Base-by-base conservation (phyloP, 1,139 yeast genomes). In the Scheffersomyces stambukii region DNA sequence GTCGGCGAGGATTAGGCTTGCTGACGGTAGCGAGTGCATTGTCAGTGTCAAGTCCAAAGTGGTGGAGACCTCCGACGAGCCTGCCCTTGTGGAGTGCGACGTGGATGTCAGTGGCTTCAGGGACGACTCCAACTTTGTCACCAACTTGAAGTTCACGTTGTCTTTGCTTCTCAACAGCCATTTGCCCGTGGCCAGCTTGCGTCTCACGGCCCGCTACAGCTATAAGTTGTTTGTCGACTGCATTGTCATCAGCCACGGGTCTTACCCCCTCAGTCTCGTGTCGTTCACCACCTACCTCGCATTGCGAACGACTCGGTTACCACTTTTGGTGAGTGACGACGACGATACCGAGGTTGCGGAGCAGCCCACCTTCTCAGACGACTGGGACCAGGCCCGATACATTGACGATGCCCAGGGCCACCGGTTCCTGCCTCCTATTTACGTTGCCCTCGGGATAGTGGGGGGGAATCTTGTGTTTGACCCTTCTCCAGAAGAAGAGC, bases 1-100 rank as follows among this genome's bases (percentile, higher is more conserved):
- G 12, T 86, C 96, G 5, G 83, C 96, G 1, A 70, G 95, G 57
- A 76, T 89, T 20, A 70, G 89, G 44, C 71, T 86, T 21, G 73
- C 83, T 34, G 96, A 89, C 54, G 96, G 97, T 13, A 77, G 88
- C 43, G 97, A 89, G 54, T 86, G 96, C 49, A 80, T 89, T 27
- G 89, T 86, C 2, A 91, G 96, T 47, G 73, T 89, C 28, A 89
- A 89, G 54, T 75, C 89, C 7, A 82, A 83, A 45, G 96, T 89
- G 2, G 82, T 84, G n/a, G 68, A 71, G 32, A 61, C 63, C 19
- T 54, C 69, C 12, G 50, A 57, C 13, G 63, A 50, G 37, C 44
- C 52, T 10, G 52, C 71, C 17, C 59, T 86, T 19, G 62, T 89
- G 4, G 78, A 79, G 28, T 79, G 86, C 23, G 95, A 84, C 36